Base-by-base conservation (phyloP, 352 stramenopile genomes). In the Phytophthora sp. region DNA sequence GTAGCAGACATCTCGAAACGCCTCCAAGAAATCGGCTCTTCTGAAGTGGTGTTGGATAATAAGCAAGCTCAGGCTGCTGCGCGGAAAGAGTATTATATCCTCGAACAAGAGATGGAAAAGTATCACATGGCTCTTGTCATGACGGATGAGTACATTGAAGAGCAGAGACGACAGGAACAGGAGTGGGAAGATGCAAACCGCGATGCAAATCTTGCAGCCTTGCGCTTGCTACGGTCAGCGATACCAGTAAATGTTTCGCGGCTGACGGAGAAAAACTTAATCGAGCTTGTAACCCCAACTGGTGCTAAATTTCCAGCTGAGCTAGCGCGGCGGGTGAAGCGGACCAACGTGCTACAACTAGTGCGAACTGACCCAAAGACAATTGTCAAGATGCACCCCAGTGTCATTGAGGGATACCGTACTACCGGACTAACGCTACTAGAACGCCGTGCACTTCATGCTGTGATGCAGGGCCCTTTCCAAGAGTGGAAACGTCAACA, bases 91-190 rank as follows among this genome's bases (percentile, higher is more conserved):
- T 96, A 96, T 52, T 97, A 91, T 49, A 72, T 84, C 44, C 76
- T 97, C 1, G 89, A 97, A 66, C 87, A 96, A 57, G 81, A 96
- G 27, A 96, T 97, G 87, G 88, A 97, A 59, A 88, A 91, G 45
- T 97, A 94, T 55, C 91, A 94, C 72, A 94, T 81, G 45, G 91
- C 91, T 38, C 74, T 97, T n/a, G 69, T 95, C 17, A 80, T 95
- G 65, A 89, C 85, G 7, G 91, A 97, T 54, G 91, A 97, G 66
- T 96, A 97, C 60, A 77, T 92, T 32, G 87, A 87, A 53, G 82
- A 97, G 61, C 74, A 96, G 64, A 58, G 75, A 1, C 52, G 63
- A 20, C 63, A 77, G 17, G 89, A 96, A 23, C 64, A 64, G 20
- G 74, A 84, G 59, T 97, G 91, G 84, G 88, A 97, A 62, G 73